A percentile compares a stretch with the other conserved stretches of the same genome.
phyloP scores from a whole-genome alignment of 176 grass and related monocot species.

The Pontederia crassipes region DNA sequence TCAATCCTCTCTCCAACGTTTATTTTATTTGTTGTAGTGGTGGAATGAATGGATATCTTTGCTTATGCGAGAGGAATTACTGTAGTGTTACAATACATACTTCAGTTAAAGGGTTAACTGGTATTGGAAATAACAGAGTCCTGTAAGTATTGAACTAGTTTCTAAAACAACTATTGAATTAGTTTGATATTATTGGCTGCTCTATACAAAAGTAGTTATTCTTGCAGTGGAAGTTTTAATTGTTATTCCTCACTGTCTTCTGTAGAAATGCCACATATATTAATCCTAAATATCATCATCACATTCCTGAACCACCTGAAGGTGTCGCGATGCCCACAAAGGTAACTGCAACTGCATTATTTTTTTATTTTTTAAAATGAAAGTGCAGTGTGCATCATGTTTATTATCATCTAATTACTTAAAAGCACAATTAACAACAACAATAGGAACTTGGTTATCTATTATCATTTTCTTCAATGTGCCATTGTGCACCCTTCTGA shows the following conservation, averaged over 20 bases:
- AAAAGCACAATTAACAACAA: no score
- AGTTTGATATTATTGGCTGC: background rate
- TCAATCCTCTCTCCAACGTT: background rate
- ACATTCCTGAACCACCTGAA: constrained; percentile 67
- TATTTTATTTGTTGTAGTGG: constrained; percentile 34
- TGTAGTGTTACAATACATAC: constrained; percentile 35
- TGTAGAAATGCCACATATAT: constrained; percentile 80
- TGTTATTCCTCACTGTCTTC: constrained; percentile 11
- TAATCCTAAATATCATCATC: constrained; percentile 74
- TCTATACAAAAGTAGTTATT: background rate
- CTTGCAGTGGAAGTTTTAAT: constrained; percentile 2
- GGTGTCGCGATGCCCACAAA: constrained; percentile 70
- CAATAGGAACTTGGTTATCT: no score
- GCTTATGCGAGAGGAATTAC: constrained; percentile 65
- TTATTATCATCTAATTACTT: no score
- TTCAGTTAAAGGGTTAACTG: constrained; percentile 67
- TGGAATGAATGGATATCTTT: constrained; percentile 96
- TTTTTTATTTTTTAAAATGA: no score
- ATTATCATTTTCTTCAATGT: no score
- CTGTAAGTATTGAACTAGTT: constrained; percentile 46
- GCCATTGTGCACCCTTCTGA: no score
- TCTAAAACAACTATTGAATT: background rate
- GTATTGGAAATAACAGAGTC: constrained; percentile 69
- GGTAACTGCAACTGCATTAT: constrained; percentile 29
- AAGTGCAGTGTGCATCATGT: no score